Evolutionary conservation across 148 eudicot species (phyloP), one percentile per base, ranked within the genome.

Genomic region (Dianthus caryophyllus): DNA sequence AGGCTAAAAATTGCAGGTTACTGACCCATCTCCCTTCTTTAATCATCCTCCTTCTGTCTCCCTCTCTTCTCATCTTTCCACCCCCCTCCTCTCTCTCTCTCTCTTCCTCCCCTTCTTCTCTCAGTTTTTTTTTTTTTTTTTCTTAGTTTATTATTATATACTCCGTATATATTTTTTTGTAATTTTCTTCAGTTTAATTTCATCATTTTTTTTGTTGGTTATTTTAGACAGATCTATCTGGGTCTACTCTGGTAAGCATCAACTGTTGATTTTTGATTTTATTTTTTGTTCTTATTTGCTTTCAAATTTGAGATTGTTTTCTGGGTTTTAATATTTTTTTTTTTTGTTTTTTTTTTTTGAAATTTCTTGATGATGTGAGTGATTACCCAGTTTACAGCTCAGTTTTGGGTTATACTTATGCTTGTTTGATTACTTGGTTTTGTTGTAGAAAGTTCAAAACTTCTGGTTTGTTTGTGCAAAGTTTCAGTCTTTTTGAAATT

Each of bases 191-290:
- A 39, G 31, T 56, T 56, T 70, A 10, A 41, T 55, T 49, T 26
- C 14, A 13, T 49, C 7, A n/a, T 15, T 52, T 24, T 25, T 64
- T 24, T 67, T 54, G 6, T 54, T 64, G 10, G 7, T 2, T 2
- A 41, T 67, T 69, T 58, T 26, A 60, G 68, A 64, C 72, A 67
- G 78, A 78, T 78, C 81, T 70, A 71, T 74, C 65, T 68, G 65
- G 69, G 62, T 63, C 31, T 73, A 66, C 36, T 68, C 56, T 18
- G 66, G 75, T 77, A 26, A 22, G 46, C 71, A 43, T 33, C 59
- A 54, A 65, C 27, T 64, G 55, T 56, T 36, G 67, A 21, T 67
- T 29, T 49, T 64, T 55, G 25, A 27, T 33, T 33, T 33, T 33
- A 3, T 33, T 27, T 43, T 68, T 2, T 33, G 3, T 33, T 33